Conservation (phyloP, 2,329 filamentous ascomycete species). For the Botrytis aclada region DNA sequence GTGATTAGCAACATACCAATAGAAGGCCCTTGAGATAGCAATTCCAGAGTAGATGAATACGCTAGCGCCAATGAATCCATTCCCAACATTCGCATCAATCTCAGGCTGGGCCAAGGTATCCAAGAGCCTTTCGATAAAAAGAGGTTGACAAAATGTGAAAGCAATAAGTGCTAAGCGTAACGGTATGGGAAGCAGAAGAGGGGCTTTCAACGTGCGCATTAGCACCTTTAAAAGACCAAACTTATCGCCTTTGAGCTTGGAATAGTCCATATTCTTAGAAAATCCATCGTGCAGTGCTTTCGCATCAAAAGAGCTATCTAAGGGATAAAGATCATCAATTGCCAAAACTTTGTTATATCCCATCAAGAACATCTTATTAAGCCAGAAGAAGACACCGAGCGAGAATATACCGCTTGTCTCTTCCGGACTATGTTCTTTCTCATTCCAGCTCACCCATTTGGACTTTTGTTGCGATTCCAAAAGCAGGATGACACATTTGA, state of each 20-base stretch:
- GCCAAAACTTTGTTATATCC: slow-evolving; percentile 35
- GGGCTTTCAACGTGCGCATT: slow-evolving; percentile 14
- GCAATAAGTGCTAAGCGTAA: slow-evolving; percentile 25
- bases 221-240: slow-evolving; percentile 30
- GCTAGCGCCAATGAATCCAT: slow-evolving; percentile 27
- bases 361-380: slow-evolving; percentile 36
- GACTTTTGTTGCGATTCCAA: slow-evolving; percentile 25
- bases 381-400: slow-evolving; percentile 38
- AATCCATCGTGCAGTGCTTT: slow-evolving; percentile 21
- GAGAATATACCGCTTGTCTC: slow-evolving; percentile 37
- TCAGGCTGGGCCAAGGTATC: slow-evolving; percentile 28
- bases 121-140: slow-evolving; percentile 22
- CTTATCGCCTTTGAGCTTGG: slow-evolving; percentile 20
- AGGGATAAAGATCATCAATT: slow-evolving; percentile 31
- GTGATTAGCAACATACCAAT: background rate
- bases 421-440: slow-evolving; percentile 26
- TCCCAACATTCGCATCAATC: slow-evolving; percentile 20
- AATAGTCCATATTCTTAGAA: slow-evolving; percentile 19
- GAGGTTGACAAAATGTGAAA: slow-evolving; percentile 28
- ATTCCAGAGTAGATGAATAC: slow-evolving; percentile 27
- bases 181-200: slow-evolving; percentile 19
- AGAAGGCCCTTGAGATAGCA: slow-evolving; percentile 13
- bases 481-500: slow-evolving; percentile 22
- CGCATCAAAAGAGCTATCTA: slow-evolving; percentile 22
- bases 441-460: slow-evolving; percentile 11